Conservation (phyloP, 192 early-diverging fungal genomes). For the Linnemannia hyalina region DNA sequence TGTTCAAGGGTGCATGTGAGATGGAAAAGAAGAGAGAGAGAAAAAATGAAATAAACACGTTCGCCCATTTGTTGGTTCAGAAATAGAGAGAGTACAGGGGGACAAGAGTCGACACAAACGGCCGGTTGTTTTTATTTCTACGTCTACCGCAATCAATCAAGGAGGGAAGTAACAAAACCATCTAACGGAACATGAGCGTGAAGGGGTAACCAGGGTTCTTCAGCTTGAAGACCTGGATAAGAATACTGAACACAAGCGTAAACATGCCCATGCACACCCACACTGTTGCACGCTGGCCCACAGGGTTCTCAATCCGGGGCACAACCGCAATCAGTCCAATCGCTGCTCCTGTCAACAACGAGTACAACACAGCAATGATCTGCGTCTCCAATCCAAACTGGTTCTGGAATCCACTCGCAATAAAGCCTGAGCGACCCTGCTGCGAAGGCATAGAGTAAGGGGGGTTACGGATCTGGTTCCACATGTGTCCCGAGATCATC, state of each 20-base stretch:
- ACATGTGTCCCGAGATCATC: slow-evolving; percentile 89
- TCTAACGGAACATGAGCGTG: slow-evolving; percentile 61
- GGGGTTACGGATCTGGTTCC: slow-evolving; percentile 85
- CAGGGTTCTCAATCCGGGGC: slow-evolving; percentile 66
- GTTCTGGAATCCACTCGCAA: slow-evolving; percentile 77
- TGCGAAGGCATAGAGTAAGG: slow-evolving; percentile 70
- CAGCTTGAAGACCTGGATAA: slow-evolving; percentile 75
- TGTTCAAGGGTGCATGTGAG: too few relatives aligned
- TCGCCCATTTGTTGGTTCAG: too few relatives aligned
- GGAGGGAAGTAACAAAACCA: too few relatives aligned
- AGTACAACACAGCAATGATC: slow-evolving; percentile 80
- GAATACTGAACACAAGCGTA: slow-evolving; percentile 73
- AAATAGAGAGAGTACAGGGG: too few relatives aligned
- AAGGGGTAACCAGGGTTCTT: slow-evolving; percentile 87
- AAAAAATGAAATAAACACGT: too few relatives aligned
- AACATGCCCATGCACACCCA: slow-evolving; percentile 78
- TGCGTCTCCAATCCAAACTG: slow-evolving; percentile 83
- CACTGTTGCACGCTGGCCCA: slow-evolving; percentile 69
- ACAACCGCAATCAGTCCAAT: slow-evolving; percentile 68
- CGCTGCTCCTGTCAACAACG: slow-evolving; percentile 62
- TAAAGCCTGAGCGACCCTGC: slow-evolving; percentile 69
- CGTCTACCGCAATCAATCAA: too few relatives aligned
- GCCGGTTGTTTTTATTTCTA: too few relatives aligned
- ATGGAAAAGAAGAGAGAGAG: too few relatives aligned
- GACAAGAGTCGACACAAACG: too few relatives aligned